A percentile compares a stretch with the other conserved stretches of the same genome.
phyloP scores from a whole-genome alignment of 2,329 filamentous ascomycete species.

The Epicoccum nigrum region DNA sequence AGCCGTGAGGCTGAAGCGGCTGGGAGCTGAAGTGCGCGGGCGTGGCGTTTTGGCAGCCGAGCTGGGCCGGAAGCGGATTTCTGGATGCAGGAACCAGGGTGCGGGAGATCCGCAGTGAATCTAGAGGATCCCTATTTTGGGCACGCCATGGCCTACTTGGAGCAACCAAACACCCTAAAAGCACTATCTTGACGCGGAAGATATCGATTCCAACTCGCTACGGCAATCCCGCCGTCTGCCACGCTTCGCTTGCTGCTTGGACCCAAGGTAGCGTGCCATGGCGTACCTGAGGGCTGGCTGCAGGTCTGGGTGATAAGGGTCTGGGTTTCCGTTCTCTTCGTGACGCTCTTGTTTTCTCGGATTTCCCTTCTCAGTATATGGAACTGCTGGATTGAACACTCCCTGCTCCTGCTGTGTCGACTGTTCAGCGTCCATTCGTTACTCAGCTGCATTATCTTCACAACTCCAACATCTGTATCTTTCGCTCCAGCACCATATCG shows the following conservation, averaged over 20 bases:
- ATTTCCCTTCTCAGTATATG: not conserved
- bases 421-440: constrained; percentile 16
- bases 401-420: constrained; percentile 14
- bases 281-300: constrained; percentile 11
- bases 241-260: constrained; percentile 10
- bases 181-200: constrained; percentile 6
- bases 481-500: not conserved
- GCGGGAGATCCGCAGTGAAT: constrained; percentile 8
- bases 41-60: constrained; percentile 11
- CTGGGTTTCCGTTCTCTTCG: not conserved
- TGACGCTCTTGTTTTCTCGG: not conserved
- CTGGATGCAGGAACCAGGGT: constrained; percentile 2
- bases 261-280: constrained; percentile 11
- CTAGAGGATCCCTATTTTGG: constrained; percentile 12
- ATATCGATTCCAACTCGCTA: constrained; percentile 7
- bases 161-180: constrained; percentile 6
- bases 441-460: not conserved
- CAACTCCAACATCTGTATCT: not conserved
- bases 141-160: constrained; percentile 2
- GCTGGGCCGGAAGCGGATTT: constrained; percentile 1
- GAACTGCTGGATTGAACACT: not conserved
- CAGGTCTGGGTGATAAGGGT: constrained; percentile 12
- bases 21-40: not conserved
- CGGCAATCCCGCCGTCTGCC: not conserved
- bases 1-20: constrained; percentile 9